Evolutionary conservation across 1,139 yeast species (phyloP), one percentile per base, ranked within the genome.

Genomic region (Candida glucosophila): DNA sequence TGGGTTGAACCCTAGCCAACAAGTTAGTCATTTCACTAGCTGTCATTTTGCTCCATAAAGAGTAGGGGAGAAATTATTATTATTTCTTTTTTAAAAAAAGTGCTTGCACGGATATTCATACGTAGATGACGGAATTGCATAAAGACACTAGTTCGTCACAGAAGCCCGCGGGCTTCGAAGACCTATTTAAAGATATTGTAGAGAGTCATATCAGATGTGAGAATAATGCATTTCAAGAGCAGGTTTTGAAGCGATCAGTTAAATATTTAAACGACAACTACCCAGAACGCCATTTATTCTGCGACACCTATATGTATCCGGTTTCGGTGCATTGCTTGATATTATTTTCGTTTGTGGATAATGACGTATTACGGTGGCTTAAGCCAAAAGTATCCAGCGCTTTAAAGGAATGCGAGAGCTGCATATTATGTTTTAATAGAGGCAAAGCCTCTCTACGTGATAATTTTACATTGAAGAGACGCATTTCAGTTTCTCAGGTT

Each of bases 301-400:
- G 86, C 48, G 70, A 74, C 43, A 53, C 55, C 8, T 44, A 48
- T 19, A 53, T 69, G 40, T 56, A 51, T 26, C 67, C 70, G 5
- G 57, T 73, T 14, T 56, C 77, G 7, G 55, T 66, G 14, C 77
- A 76, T 43, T 50, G 67, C 5, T 46, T 78, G 29, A 68, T 78
- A 12, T 54, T 77, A 29, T 76, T 76, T 42, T 73, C 82, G 6
- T 73, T 76, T 38, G 67, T 67, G 15, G 64, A 61, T 20, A 61
- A 60, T 26, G 56, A 57, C 8, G 58, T 67, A 15, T 49, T 67
- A 9, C 44, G 43, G 14, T 58, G 66, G 55, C 53, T 69, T 29
- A 65, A 67, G 33, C 52, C 57, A 3, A 41, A 46, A 5, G 55
- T 72, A 29, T 51, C 55, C 4, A 41, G 45, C 2, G 51, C 64